A percentile compares a stretch with the other conserved stretches of the same genome.
phyloP scores from a whole-genome alignment of 2,329 filamentous ascomycete genomes.

The Westerdykella aurantiaca region DNA sequence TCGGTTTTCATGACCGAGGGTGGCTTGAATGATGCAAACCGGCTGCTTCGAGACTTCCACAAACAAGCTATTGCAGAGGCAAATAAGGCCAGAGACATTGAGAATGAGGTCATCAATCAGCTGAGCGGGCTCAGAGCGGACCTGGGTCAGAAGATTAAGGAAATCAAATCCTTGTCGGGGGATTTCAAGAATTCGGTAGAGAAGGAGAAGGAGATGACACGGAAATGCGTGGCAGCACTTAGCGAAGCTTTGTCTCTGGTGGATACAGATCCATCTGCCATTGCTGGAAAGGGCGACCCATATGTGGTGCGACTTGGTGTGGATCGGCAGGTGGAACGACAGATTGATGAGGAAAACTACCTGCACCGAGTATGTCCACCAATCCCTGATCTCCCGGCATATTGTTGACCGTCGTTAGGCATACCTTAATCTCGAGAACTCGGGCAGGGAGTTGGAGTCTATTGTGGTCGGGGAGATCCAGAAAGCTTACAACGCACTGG shows the following conservation, averaged over 20 bases:
- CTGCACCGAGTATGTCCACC: slow-evolving; percentile 66
- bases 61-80: slow-evolving; percentile 72
- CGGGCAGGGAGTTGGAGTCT: slow-evolving; percentile 87
- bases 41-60: slow-evolving; percentile 76
- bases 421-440: slow-evolving; percentile 89
- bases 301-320: slow-evolving; percentile 81
- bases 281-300: slow-evolving; percentile 83
- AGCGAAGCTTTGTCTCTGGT: slow-evolving; percentile 74
- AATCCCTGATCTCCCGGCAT: not conserved
- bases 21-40: slow-evolving; percentile 81
- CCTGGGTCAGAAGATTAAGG: slow-evolving; percentile 92
- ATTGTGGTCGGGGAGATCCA: slow-evolving; percentile 98
- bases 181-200: slow-evolving; percentile 98
- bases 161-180: slow-evolving; percentile 87
- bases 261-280: slow-evolving; percentile 68
- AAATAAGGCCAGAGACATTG: slow-evolving; percentile 83
- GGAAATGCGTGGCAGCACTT: slow-evolving; percentile 71
- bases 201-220: slow-evolving; percentile 84
- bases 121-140: slow-evolving; percentile 81
- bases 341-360: slow-evolving; percentile 97
- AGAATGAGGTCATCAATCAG: slow-evolving; percentile 84
- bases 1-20: slow-evolving; percentile 70
- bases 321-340: slow-evolving; percentile 83
- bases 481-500: slow-evolving; percentile 93
- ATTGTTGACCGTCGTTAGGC: slow-evolving; percentile 52